A percentile compares a stretch with the other conserved stretches of the same genome.
Evolutionary conservation across 2,329 filamentous ascomycete genomes (phyloP).

Genomic region (Orbilia blumenaviensis): DNA sequence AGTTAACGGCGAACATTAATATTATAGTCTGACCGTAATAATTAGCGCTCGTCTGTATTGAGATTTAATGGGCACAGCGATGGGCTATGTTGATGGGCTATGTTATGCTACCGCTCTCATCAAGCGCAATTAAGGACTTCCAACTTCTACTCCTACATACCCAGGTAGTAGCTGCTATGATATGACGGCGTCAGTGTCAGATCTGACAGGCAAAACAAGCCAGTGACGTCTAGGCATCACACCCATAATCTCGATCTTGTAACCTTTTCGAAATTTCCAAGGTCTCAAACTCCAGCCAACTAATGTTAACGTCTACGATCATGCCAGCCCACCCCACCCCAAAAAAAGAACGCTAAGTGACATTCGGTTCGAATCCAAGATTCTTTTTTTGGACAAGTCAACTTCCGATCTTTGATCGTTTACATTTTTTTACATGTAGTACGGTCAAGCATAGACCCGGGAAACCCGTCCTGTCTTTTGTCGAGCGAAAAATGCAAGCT

Average conservation of each 20-base stretch:
- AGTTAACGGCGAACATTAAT: not conserved
- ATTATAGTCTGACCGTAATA: not conserved
- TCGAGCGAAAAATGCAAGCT: not conserved
- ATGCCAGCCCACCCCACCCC: not conserved
- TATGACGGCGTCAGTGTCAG: not conserved
- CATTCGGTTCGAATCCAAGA: not conserved
- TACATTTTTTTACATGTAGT: too few species aligned
- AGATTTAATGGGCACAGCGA: slow-evolving; percentile 8
- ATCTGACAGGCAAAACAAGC: not conserved
- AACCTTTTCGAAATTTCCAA: not conserved
- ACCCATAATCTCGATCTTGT: not conserved
- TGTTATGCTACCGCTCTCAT: not conserved
- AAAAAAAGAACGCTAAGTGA: not conserved
- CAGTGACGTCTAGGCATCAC: slow-evolving; percentile 3
- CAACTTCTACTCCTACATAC: not conserved
- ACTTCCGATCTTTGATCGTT: not conserved
- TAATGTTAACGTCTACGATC: not conserved
- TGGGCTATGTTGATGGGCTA: slow-evolving; percentile 2
- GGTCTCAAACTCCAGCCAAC: not conserved
- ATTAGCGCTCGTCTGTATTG: not conserved
- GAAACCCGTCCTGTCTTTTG: not conserved
- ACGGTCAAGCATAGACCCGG: slow-evolving; percentile 10
- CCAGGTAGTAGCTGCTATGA: not conserved
- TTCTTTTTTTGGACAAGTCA: not conserved
- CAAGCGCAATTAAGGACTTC: not conserved